These are phyloP conservation scores for Cyclotella sp. DNA, from an alignment of 108 stramenopile species.

Conservation along the genomic window DNA sequence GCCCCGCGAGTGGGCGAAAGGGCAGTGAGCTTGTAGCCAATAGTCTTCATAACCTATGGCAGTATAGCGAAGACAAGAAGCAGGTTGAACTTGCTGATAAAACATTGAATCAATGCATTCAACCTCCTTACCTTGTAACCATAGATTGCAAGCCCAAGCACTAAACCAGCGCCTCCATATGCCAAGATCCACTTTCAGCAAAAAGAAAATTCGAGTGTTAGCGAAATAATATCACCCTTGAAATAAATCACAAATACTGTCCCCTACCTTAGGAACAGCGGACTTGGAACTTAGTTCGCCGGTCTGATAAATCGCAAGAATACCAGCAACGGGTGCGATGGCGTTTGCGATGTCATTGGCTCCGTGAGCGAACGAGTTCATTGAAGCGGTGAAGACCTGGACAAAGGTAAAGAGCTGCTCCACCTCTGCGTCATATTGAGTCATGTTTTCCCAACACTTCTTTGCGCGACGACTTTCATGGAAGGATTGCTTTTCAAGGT, in stretches of 20 bases:
- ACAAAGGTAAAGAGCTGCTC: slow-evolving; percentile 64
- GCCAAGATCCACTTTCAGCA: slow-evolving; percentile 59
- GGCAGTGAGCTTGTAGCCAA: slow-evolving; percentile 58
- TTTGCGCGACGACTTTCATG: slow-evolving; percentile 42
- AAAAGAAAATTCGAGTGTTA: no score
- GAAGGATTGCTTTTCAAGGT: slow-evolving; percentile 36
- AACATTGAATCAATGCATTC: background rate
- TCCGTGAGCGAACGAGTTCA: slow-evolving; percentile 76
- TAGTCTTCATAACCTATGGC: slow-evolving; percentile 25
- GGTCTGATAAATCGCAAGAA: slow-evolving; percentile 53
- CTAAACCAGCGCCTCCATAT: slow-evolving; percentile 58
- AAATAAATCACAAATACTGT: no score
- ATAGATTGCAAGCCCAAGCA: slow-evolving; percentile 57
- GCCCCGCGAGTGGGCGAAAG: slow-evolving; percentile 62
- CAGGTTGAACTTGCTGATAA: background rate
- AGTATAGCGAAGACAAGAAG: background rate
- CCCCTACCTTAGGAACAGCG: background rate
- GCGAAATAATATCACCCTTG: no score
- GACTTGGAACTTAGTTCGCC: slow-evolving; percentile 31
- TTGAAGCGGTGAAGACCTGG: slow-evolving; percentile 74
- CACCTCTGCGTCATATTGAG: slow-evolving; percentile 50
- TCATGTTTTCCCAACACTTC: slow-evolving; percentile 53
- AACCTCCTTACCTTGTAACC: slow-evolving; percentile 37
- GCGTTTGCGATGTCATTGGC: slow-evolving; percentile 76
- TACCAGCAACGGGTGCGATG: slow-evolving; percentile 65